Evolutionary conservation across 768 basidiomycete genomes (phyloP).

Genomic region (Lactifluus volemus): DNA sequence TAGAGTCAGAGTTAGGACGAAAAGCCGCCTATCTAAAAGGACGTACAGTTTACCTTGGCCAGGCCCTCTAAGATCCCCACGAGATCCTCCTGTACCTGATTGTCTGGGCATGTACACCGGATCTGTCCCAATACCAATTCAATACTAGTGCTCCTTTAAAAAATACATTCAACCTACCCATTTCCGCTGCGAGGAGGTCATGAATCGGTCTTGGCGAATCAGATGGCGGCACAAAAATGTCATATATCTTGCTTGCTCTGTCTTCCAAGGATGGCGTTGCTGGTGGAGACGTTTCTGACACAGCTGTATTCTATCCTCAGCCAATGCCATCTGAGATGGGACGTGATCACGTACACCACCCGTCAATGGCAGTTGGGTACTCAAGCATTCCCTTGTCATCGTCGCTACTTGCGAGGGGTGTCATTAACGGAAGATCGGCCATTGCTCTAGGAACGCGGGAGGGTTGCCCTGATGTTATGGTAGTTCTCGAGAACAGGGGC

Average conservation of each 20-base stretch:
- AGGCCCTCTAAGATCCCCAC: not conserved
- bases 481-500: slow-evolving; percentile 1
- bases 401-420: not conserved
- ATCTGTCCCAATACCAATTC: not conserved
- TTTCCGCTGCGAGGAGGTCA: slow-evolving; percentile 1
- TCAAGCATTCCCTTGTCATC: not conserved
- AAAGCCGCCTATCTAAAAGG: not conserved
- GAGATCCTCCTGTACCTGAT: not conserved
- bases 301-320: not conserved
- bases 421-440: not conserved
- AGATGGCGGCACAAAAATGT: not conserved
- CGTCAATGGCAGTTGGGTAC: not conserved
- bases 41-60: slow-evolving; percentile 2
- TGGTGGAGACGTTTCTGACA: not conserved
- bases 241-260: not conserved
- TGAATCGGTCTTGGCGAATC: not conserved
- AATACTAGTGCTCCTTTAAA: not conserved
- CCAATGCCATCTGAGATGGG: not conserved
- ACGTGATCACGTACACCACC: slow-evolving; percentile 2
- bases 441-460: not conserved
- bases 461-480: not conserved
- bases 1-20: not conserved
- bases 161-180: slow-evolving; percentile 5
- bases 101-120: not conserved
- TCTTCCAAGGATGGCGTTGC: not conserved